phyloP scores from a whole-genome alignment of 164 flowering plant genomes.

The Berberis thunbergii region DNA sequence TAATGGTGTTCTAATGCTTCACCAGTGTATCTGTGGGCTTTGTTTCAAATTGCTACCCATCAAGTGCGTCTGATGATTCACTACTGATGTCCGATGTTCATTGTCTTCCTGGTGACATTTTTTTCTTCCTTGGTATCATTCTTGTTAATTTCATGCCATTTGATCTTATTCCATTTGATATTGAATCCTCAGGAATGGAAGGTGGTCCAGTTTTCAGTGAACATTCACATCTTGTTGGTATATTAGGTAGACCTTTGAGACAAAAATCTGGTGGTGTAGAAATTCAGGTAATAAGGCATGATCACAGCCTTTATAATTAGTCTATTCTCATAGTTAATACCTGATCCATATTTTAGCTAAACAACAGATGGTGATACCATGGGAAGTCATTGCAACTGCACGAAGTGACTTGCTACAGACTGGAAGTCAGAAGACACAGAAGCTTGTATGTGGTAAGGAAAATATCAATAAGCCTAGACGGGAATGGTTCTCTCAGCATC shows the following conservation, averaged over 20 bases:
- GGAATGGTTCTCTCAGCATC: slow-evolving; percentile 7
- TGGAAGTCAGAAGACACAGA: slow-evolving; percentile 15
- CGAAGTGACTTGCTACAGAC: slow-evolving; percentile 38
- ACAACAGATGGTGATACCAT: slow-evolving; percentile 89
- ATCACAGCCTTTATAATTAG: slow-evolving; percentile 1
- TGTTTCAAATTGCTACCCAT: slow-evolving; percentile 65
- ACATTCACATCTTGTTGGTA: slow-evolving; percentile 50
- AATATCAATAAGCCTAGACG: slow-evolving; percentile 18
- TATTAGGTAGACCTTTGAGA: slow-evolving; percentile 66
- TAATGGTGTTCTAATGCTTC: too few relatives aligned
- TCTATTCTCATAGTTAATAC: slow-evolving; percentile 12
- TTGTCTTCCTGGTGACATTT: slow-evolving; percentile 76
- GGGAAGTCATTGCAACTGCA: slow-evolving; percentile 78
- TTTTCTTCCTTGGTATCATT: not conserved
- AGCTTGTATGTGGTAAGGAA: slow-evolving; percentile 9
- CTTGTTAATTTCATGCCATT: too few relatives aligned
- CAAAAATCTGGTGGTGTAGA: slow-evolving; percentile 75
- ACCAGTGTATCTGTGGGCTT: slow-evolving; percentile 68
- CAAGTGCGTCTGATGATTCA: slow-evolving; percentile 36
- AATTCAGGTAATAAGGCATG: slow-evolving; percentile 57
- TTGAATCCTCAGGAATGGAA: slow-evolving; percentile 70
- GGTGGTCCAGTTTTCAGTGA: slow-evolving; percentile 80
- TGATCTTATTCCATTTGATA: not conserved
- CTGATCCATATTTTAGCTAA: slow-evolving; percentile 21
- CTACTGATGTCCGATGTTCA: slow-evolving; percentile 90